Evolutionary conservation across 371 early-diverging fungal species (phyloP).

Genomic region (Mucor racemosus): DNA sequence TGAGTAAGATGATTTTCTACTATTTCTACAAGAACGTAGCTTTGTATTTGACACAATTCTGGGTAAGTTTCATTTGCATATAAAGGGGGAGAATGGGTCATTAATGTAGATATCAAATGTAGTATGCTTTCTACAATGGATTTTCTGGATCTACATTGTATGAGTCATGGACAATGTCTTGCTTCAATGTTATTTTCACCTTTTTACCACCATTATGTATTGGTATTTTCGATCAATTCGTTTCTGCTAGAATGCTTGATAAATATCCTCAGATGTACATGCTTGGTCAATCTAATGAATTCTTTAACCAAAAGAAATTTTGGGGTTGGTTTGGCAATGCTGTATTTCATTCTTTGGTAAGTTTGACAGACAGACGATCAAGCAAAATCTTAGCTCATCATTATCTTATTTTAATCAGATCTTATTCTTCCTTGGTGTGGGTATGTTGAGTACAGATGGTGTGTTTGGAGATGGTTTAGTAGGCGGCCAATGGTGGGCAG

Average conservation of each 20-base stretch:
- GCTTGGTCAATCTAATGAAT: conserved; percentile 88
- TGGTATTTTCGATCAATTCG: conserved; percentile 94
- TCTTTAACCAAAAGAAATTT: conserved; percentile 92
- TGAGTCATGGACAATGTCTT: conserved; percentile 93
- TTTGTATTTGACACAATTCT: conserved; percentile 96
- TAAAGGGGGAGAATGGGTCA: neutral
- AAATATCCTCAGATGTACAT: conserved; percentile 97
- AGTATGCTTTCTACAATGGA: conserved; percentile 88
- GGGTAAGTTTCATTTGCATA: conserved; percentile 60
- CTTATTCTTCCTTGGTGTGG: conserved; percentile 67
- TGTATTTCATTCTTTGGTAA: conserved; percentile 87
- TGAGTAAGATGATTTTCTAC: conserved; percentile 86
- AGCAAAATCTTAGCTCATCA: neutral
- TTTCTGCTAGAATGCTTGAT: conserved; percentile 90
- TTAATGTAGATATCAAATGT: neutral
- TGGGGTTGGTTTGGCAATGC: conserved; percentile 96
- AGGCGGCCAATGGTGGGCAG: conserved; percentile 82
- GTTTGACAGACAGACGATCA: neutral
- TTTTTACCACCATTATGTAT: conserved; percentile 88
- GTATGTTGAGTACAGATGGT: conserved; percentile 64
- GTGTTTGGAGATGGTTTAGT: conserved; percentile 66
- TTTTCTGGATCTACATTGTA: conserved; percentile 93
- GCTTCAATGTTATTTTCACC: conserved; percentile 91
- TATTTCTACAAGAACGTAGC: conserved; percentile 98
- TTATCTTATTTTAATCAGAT: conserved; percentile 35